Evolutionary conservation across 257 asterid species (phyloP), one percentile per base, ranked within the genome.

Genomic region (Nicotiana attenuata): DNA sequence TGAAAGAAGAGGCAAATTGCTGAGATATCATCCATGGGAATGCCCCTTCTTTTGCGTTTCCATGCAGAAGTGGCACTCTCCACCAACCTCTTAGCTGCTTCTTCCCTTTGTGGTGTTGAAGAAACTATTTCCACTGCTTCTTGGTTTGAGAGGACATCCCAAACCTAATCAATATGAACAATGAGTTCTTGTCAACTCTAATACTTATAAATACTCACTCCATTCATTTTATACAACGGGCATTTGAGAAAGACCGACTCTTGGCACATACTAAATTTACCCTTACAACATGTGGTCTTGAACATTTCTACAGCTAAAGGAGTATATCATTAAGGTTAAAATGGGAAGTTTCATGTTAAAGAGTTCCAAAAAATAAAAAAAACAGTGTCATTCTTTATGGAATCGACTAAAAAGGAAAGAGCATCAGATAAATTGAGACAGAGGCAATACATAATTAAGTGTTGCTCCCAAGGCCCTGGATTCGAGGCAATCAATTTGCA

Each of bases 81-180:
- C 8, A 92, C 97, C 38, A 94, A 87, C 82, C 88, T 88, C 80
- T 91, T 94, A 3, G 97, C 89, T 0, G 97, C 85, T 15, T 84
- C 90, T 13, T 83, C 89, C 87, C 89, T 91, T n/a, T 88, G 85
- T 7, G 82, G 73, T 1, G 90, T 71, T 53, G 89, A 87, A 65
- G 82, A 85, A 57, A 91, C 98, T 15, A 92, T 88, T 60, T 92
- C 91, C 59, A 90, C 86, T 1, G 97, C 98, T 88, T 92, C 98
- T 90, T 91, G 86, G 65, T 93, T 93, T 0, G 96, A 86, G 10
- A 93, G 52, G 17, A 92, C 97, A 85, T 93, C 97, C 98, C 98
- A 93, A 17, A 93, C 89, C 97, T 93, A 20, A 24, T 7, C 41
- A 45, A 20, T 47, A 71, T 73, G 8, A 73, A 73, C 24, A 71